Percentiles rank a stretch among this genome's conserved stretches.
These are phyloP conservation scores for Aureoboletus auriporus DNA, from an alignment of 768 basidiomycete genomes.

Conservation along the genomic window DNA sequence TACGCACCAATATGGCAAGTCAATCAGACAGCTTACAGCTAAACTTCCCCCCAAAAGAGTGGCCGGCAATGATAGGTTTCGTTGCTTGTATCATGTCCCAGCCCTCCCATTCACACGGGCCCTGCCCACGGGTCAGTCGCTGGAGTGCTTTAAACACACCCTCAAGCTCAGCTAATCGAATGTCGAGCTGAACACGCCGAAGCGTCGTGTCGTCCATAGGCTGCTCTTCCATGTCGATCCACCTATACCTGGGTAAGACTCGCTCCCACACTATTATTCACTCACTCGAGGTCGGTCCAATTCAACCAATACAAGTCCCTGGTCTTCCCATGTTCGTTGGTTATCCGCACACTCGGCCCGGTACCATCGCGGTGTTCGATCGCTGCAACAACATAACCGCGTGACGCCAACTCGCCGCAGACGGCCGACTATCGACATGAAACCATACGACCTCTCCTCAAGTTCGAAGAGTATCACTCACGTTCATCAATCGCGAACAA, in stretches of 20 bases:
- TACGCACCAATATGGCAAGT: neutral
- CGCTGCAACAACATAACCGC: conserved; percentile 43
- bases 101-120: conserved; percentile 12
- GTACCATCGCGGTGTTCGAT: conserved; percentile 48
- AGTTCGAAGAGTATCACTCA: neutral
- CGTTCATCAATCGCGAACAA: conserved; percentile 39
- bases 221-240: conserved; percentile 29
- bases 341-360: conserved; percentile 31
- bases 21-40: conserved; percentile 17
- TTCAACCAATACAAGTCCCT: conserved; percentile 31
- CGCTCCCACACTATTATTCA: too few relatives aligned
- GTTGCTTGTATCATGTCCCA: conserved; percentile 17
- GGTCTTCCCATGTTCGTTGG: conserved; percentile 17
- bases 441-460: neutral
- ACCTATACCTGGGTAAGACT: conserved; percentile 8
- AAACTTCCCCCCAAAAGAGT: conserved; percentile 31
- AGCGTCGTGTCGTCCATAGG: conserved; percentile 31
- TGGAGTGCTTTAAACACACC: conserved; percentile 21
- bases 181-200: conserved; percentile 28
- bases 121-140: neutral
- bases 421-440: conserved; percentile 25
- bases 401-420: conserved; percentile 41
- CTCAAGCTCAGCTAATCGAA: conserved; percentile 39
- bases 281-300: conserved; percentile 27
- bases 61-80: conserved; percentile 28